Conservation (phyloP, 345 rosid species). For the Populus ilicifolia region DNA sequence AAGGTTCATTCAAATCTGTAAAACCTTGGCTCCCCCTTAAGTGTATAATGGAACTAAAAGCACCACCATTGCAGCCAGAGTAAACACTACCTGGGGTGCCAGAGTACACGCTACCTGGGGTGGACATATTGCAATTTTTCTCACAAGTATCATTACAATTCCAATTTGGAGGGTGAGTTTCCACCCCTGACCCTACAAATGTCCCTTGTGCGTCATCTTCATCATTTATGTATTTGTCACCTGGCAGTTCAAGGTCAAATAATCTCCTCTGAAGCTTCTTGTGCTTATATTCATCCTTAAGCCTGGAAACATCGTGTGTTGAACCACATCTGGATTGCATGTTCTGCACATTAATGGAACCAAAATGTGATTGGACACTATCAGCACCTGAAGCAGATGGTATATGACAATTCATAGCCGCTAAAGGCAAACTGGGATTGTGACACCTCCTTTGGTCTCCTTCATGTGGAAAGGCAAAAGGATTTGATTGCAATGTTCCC, state of each 20-base stretch:
- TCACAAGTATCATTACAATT: conserved; percentile 18
- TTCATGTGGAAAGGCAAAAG: conserved; percentile 18
- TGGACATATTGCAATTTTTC: conserved; percentile 16
- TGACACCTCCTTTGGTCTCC: conserved; percentile 23
- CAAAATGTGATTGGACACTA: conserved; percentile 36
- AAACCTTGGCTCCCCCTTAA: conserved; percentile 29
- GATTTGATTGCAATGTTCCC: conserved; percentile 30
- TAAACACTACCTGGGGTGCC: neutral
- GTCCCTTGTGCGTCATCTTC: conserved; percentile 33
- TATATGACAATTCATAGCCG: conserved; percentile 12
- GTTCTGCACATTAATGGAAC: conserved; percentile 30
- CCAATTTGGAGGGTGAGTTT: conserved; percentile 10
- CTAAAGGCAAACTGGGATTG: conserved; percentile 6
- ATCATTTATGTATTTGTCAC: conserved; percentile 44
- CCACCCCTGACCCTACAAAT: conserved; percentile 22
- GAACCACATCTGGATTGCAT: conserved; percentile 31
- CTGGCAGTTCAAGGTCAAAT: conserved; percentile 63
- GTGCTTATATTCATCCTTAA: conserved; percentile 29
- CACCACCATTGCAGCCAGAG: conserved; percentile 30
- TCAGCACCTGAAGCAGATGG: conserved; percentile 36
- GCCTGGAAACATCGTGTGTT: conserved; percentile 29
- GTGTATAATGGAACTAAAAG: conserved; percentile 18
- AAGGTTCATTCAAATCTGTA: conserved; percentile 53
- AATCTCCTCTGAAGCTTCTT: conserved; percentile 42
- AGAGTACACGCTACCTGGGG: conserved; percentile 3